Percentiles rank a stretch among this genome's conserved stretches.
These are phyloP conservation scores for Cercospora sesami DNA, from an alignment of 2,329 filamentous ascomycete genomes.

Conservation along the genomic window DNA sequence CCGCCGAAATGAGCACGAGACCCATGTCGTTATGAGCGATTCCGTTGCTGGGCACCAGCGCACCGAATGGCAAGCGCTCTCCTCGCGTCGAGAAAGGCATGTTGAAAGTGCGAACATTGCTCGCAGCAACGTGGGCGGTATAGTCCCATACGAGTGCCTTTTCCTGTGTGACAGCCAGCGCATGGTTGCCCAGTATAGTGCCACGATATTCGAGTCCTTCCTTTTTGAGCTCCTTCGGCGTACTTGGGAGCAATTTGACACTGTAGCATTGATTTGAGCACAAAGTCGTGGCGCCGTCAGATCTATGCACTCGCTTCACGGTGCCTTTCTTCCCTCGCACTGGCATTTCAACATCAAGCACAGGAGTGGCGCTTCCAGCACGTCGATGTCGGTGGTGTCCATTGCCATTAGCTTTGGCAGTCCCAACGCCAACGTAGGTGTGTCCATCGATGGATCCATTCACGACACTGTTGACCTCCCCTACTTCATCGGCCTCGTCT, in stretches of 20 bases:
- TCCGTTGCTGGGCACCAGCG: slow-evolving; percentile 76
- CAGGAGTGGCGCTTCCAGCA: slow-evolving; percentile 13
- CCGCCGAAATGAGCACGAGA: slow-evolving; percentile 80
- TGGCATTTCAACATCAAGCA: slow-evolving; percentile 23
- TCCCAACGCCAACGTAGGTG: not conserved
- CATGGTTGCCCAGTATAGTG: slow-evolving; percentile 42
- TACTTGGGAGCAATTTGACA: slow-evolving; percentile 78
- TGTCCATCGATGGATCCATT: slow-evolving; percentile 26
- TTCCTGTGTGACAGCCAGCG: slow-evolving; percentile 74
- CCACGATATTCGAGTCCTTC: slow-evolving; percentile 59
- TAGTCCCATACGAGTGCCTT: slow-evolving; percentile 93
- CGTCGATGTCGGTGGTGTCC: slow-evolving; percentile 20
- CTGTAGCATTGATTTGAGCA: slow-evolving; percentile 82
- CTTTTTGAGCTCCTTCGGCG: slow-evolving; percentile 71
- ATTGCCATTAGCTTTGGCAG: slow-evolving; percentile 15
- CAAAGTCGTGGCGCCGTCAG: slow-evolving; percentile 45
- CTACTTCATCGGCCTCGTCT: slow-evolving; percentile 20
- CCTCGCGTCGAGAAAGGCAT: slow-evolving; percentile 71
- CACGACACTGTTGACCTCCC: slow-evolving; percentile 18
- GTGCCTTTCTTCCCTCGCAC: slow-evolving; percentile 34
- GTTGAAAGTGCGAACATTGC: slow-evolving; percentile 77
- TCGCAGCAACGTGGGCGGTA: slow-evolving; percentile 60
- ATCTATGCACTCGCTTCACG: slow-evolving; percentile 31
- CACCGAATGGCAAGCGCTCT: slow-evolving; percentile 77
- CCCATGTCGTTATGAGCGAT: slow-evolving; percentile 79